A percentile compares a stretch with the other conserved stretches of the same genome.
Evolutionary conservation across 2,329 filamentous ascomycete species (phyloP).

Genomic region (Sclerotinia borealis): DNA sequence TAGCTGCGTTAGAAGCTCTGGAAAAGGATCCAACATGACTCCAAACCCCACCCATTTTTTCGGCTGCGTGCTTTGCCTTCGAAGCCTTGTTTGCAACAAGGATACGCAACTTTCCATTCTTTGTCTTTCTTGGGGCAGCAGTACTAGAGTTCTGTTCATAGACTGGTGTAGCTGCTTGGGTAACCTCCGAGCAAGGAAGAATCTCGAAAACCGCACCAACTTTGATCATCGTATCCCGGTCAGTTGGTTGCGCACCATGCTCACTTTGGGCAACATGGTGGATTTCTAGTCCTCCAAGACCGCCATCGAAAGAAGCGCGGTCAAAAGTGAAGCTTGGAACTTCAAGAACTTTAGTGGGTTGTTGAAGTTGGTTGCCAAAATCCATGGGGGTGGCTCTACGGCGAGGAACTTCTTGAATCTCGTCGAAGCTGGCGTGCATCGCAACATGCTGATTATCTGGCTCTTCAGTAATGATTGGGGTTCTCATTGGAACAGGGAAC

Average conservation of each 20-base stretch:
- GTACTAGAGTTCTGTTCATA: too few relatives aligned
- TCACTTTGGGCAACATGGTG: too few relatives aligned
- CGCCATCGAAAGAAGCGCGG: background rate
- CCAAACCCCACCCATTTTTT: too few relatives aligned
- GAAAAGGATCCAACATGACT: background rate
- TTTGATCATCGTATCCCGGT: background rate
- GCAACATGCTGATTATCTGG: background rate
- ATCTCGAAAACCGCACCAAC: background rate
- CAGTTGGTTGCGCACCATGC: background rate
- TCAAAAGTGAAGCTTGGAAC: background rate
- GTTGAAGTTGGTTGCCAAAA: background rate
- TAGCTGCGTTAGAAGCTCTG: background rate
- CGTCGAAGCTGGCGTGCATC: background rate
- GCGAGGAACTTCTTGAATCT: background rate
- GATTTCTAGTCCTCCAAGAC: background rate
- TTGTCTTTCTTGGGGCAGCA: too few relatives aligned
- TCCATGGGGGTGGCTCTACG: background rate
- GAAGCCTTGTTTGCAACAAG: too few relatives aligned
- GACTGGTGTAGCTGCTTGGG: too few relatives aligned
- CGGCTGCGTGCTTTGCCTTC: too few relatives aligned
- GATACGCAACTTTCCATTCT: too few relatives aligned
- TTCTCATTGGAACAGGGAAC: background rate
- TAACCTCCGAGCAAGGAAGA: too few relatives aligned
- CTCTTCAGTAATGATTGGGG: background rate
- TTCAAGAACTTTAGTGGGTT: background rate